Base-by-base conservation (phyloP, 768 basidiomycete genomes). In the Gyrodon lividus region DNA sequence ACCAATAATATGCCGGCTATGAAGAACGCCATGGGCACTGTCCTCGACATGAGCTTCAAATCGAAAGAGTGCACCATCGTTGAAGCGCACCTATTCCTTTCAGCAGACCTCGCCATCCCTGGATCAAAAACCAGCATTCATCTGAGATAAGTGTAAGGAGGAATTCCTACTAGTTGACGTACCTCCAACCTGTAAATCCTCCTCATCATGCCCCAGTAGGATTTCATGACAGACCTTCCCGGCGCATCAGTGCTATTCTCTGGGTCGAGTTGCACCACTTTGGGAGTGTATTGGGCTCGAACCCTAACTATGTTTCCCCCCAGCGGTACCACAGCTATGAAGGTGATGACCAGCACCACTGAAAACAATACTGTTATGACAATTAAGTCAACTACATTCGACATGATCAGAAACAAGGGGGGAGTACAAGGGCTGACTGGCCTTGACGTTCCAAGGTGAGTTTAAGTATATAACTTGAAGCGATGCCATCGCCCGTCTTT, bases 121-220 rank as follows among this genome's bases (percentile, higher is more conserved):
- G 30, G 8, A 17, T 23, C 28, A 8, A 45, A 20, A 22, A 22
- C 14, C 16, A 26, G 17, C 13, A 30, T 30, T 12, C 4, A 37
- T n/a, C n/a, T n/a, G n/a, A n/a, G n/a, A n/a, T n/a, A n/a, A 6
- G 38, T n/a, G 17, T 6, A 6, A 39, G 3, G 38, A 39, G 8
- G 38, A 7, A 17, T 14, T 8, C n/a, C 5, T 22, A 6, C n/a
- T 17, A 3, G 76, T 35, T 16, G 16, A 55, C 73, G 35, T 28
- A 84, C 86, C 77, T 91, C 88, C n/a, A 89, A 71, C 37, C 72
- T 73, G 62, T 79, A 80, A 6, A 86, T 85, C 28, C 88, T 73
- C 40, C 50, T 58, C 57, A 87, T 65, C 86, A 89, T 89, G 8
- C 73, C 79, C 59, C 85, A 83, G 67, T 82, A 88, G 4, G 82